phyloP scores from a whole-genome alignment of 208 protist species.

The Trypanosoma rangeli region DNA sequence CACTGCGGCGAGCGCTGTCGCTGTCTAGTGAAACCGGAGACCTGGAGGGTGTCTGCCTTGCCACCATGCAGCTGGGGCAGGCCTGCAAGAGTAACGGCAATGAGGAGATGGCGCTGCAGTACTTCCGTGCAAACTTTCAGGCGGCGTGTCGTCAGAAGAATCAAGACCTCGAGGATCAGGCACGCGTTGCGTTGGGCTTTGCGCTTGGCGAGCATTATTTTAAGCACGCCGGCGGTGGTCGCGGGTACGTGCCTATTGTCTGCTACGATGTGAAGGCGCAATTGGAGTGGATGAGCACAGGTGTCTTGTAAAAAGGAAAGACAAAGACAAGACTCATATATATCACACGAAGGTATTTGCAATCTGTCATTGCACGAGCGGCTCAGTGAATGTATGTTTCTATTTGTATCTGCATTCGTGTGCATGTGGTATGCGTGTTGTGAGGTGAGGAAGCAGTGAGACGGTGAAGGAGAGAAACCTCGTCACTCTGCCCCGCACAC shows the following conservation, averaged over 20 bases:
- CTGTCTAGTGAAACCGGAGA: conserved; percentile 73
- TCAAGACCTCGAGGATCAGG: conserved; percentile 69
- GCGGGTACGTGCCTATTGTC: conserved; percentile 79
- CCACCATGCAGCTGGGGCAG: conserved; percentile 85
- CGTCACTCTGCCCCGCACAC: not conserved
- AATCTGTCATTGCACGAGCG: no score
- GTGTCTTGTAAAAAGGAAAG: conserved; percentile 44
- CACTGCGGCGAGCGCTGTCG: conserved; percentile 58
- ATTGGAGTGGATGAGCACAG: conserved; percentile 87
- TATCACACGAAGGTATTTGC: no score
- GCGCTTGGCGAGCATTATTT: conserved; percentile 77
- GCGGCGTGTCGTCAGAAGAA: conserved; percentile 59
- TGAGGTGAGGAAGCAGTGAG: not conserved
- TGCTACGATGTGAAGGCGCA: conserved; percentile 79
- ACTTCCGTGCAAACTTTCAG: conserved; percentile 74
- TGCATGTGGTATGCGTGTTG: not conserved
- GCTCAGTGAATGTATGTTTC: no score
- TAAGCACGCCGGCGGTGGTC: conserved; percentile 56
- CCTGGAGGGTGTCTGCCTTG: conserved; percentile 58
- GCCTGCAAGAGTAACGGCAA: conserved; percentile 52
- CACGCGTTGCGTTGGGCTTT: conserved; percentile 84
- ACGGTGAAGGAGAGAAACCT: not conserved
- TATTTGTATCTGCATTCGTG: conserved; percentile 6
- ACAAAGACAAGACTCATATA: not conserved
- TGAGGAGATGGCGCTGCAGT: conserved; percentile 62